Evolutionary conservation across 306 rosid species (phyloP).

Genomic region (Trifolium dubium): DNA sequence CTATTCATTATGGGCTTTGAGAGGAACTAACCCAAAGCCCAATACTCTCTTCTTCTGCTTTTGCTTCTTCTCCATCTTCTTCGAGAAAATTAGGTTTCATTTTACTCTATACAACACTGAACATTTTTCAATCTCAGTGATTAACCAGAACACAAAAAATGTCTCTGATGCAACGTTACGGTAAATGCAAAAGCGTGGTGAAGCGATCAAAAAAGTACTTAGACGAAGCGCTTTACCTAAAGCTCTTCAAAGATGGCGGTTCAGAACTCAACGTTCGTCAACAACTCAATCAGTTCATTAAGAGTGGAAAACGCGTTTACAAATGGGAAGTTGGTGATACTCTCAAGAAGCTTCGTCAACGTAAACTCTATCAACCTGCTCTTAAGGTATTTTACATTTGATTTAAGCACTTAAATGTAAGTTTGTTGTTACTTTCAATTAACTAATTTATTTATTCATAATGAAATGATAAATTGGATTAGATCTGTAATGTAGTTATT

Average conservation of each 20-base stretch:
- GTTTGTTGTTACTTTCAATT: not conserved
- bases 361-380: slow-evolving; percentile 77
- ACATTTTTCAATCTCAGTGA: not conserved
- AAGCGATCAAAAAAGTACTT: slow-evolving; percentile 74
- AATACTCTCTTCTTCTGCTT: not conserved
- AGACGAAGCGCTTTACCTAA: slow-evolving; percentile 76
- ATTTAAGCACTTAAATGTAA: not conserved
- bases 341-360: slow-evolving; percentile 79
- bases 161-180: slow-evolving; percentile 65
- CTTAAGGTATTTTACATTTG: slow-evolving; percentile 62
- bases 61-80: not conserved
- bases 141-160: slow-evolving; percentile 34
- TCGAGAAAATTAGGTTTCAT: not conserved
- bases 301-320: slow-evolving; percentile 72
- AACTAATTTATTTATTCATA: not conserved
- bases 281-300: slow-evolving; percentile 73
- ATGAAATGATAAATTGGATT: not conserved
- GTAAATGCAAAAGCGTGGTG: slow-evolving; percentile 65
- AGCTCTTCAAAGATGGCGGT: slow-evolving; percentile 78
- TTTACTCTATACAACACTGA: not conserved
- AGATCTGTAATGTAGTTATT: slow-evolving; percentile 12
- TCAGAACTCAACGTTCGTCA: slow-evolving; percentile 63
- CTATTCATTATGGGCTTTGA: no score
- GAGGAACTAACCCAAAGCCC: not conserved
- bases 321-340: slow-evolving; percentile 96